Conservation (phyloP, 345 rosid species). For the Noccaea bulbosa region DNA sequence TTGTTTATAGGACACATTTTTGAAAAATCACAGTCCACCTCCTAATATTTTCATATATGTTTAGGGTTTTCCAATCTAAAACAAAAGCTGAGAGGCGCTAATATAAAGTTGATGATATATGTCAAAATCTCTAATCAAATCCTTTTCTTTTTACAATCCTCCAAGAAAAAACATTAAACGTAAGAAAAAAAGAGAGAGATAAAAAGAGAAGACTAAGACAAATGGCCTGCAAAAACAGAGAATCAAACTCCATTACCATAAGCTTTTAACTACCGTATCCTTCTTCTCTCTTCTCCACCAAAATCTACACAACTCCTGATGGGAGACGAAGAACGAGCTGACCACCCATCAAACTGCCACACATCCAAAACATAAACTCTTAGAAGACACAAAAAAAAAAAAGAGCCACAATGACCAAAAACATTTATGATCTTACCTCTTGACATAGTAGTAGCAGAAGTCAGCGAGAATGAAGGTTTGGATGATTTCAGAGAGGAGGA, state of each 20-base stretch:
- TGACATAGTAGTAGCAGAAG: constrained; percentile 86
- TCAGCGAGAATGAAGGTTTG: constrained; percentile 93
- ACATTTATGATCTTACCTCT: constrained; percentile 50
- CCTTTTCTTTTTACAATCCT: constrained; percentile 33
- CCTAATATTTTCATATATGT: neutral
- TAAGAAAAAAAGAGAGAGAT: neutral
- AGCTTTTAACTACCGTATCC: constrained; percentile 4
- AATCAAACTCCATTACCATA: constrained; percentile 21
- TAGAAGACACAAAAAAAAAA: neutral
- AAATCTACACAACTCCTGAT: constrained; percentile 72
- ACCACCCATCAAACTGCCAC: constrained; percentile 75
- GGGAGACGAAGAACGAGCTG: constrained; percentile 92
- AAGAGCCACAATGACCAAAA: no score
- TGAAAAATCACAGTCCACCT: no score
- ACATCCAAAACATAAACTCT: constrained; percentile 2
- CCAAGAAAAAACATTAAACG: neutral
- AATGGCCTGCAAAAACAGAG: constrained; percentile 26
- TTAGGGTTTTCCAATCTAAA: neutral
- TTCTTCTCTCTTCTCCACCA: constrained; percentile 29
- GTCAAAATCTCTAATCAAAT: constrained; percentile 32
- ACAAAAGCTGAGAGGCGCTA: constrained; percentile 25
- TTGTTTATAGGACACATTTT: no score
- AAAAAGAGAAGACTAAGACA: constrained; percentile 27
- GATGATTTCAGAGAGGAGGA: constrained; percentile 78
- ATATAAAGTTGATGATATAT: neutral